These are phyloP conservation scores for Epichloe sibirici DNA, from an alignment of 2,329 filamentous ascomycete species.

Conservation along the genomic window DNA sequence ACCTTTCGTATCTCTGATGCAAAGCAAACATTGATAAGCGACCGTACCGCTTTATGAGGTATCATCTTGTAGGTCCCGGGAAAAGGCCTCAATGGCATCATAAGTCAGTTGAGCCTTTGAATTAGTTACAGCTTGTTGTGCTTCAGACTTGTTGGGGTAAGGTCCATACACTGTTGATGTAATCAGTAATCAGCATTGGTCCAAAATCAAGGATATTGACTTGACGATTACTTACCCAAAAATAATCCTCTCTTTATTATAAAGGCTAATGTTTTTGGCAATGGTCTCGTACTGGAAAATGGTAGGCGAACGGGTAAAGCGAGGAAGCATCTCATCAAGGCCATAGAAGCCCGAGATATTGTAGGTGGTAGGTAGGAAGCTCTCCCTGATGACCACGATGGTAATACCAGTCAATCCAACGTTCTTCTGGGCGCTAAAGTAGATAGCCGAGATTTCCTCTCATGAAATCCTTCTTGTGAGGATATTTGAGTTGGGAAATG, in stretches of 20 bases:
- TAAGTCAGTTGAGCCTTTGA: slow-evolving; percentile 55
- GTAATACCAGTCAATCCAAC: slow-evolving; percentile 77
- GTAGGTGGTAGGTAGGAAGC: slow-evolving; percentile 53
- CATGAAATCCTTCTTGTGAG: slow-evolving; percentile 44
- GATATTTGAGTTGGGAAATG: slow-evolving; percentile 73
- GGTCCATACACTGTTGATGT: slow-evolving; percentile 51
- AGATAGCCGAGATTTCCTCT: slow-evolving; percentile 48
- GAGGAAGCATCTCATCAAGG: slow-evolving; percentile 55
- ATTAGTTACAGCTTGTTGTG: slow-evolving; percentile 61
- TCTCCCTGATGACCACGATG: slow-evolving; percentile 68
- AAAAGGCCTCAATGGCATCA: not conserved
- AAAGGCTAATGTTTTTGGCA: slow-evolving; percentile 82
- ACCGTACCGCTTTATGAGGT: slow-evolving; percentile 62
- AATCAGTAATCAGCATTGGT: too few relatives aligned
- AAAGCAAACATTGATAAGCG: slow-evolving; percentile 93
- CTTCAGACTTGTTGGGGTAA: slow-evolving; percentile 57
- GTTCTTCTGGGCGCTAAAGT: slow-evolving; percentile 94
- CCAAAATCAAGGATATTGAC: too few relatives aligned
- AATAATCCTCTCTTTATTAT: slow-evolving; percentile 81
- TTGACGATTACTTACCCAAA: slow-evolving; percentile 48
- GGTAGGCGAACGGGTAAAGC: slow-evolving; percentile 67
- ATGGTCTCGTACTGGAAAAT: slow-evolving; percentile 75
- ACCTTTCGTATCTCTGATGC: slow-evolving; percentile 59
- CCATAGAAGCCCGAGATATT: slow-evolving; percentile 50
- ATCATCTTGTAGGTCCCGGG: slow-evolving; percentile 53